A percentile compares a stretch with the other conserved stretches of the same genome.
Evolutionary conservation across 306 rosid species (phyloP).

Genomic region (Trifolium dubium): DNA sequence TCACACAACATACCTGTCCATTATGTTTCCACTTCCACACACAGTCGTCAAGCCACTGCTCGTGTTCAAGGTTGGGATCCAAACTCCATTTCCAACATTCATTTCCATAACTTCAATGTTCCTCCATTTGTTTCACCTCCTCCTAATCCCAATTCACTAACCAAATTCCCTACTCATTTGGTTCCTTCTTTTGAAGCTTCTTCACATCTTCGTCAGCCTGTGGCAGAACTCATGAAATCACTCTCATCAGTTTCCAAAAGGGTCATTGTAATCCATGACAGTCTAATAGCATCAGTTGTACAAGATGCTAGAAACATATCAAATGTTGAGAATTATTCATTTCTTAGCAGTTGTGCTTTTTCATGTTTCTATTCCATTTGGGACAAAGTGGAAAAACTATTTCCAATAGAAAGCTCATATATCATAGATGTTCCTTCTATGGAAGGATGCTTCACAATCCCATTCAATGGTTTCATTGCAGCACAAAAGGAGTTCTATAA

Average conservation of each 20-base stretch:
- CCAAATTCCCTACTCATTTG: constrained; percentile 66
- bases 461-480: constrained; percentile 32
- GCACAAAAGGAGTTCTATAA: constrained; percentile 18
- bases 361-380: not conserved
- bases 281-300: constrained; percentile 55
- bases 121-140: constrained; percentile 55
- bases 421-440: constrained; percentile 39
- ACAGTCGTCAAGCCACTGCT: constrained; percentile 58
- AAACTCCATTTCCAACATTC: constrained; percentile 43
- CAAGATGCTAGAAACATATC: constrained; percentile 54
- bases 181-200: constrained; percentile 56
- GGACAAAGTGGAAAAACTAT: constrained; percentile 18
- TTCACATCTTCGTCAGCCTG: constrained; percentile 49
- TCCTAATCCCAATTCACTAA: constrained; percentile 51
- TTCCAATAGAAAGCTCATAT: not conserved
- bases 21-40: constrained; percentile 51
- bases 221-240: constrained; percentile 41
- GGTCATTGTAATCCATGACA: constrained; percentile 63
- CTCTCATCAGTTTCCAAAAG: constrained; percentile 47
- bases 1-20: constrained; percentile 58
- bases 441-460: constrained; percentile 48
- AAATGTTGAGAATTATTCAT: constrained; percentile 55
- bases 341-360: constrained; percentile 57
- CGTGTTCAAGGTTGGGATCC: constrained; percentile 62
- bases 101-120: constrained; percentile 54